Evolutionary conservation across 2,329 filamentous ascomycete genomes (phyloP).

Genomic region (Xylariomycetidae sp.): DNA sequence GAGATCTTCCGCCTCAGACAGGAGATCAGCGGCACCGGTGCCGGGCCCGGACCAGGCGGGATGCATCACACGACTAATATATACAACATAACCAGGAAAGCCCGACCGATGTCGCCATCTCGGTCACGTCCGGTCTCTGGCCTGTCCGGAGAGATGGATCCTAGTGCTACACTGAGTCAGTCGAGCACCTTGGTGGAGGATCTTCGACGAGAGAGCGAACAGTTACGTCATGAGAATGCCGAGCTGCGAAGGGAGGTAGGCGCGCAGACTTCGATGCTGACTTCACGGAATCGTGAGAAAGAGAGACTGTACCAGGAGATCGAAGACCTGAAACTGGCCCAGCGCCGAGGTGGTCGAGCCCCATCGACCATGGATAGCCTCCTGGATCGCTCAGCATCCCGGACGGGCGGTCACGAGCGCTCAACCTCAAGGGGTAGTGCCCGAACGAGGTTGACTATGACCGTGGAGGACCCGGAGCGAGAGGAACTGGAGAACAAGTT

Average conservation of each 20-base stretch:
- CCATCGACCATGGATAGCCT: slow-evolving; percentile 79
- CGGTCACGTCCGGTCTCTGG: slow-evolving; percentile 47
- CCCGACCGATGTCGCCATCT: slow-evolving; percentile 38
- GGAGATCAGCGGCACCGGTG: slow-evolving; percentile 38
- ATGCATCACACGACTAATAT: slow-evolving; percentile 61
- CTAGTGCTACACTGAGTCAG: slow-evolving; percentile 49
- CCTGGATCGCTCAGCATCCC: slow-evolving; percentile 88
- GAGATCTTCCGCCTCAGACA: slow-evolving; percentile 73
- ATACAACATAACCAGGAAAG: slow-evolving; percentile 59
- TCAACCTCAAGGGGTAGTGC: slow-evolving; percentile 72
- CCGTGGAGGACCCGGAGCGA: slow-evolving; percentile 68
- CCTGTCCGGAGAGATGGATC: slow-evolving; percentile 46
- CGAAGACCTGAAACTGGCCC: slow-evolving; percentile 87
- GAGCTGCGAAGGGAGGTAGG: slow-evolving; percentile 88
- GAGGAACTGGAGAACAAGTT: slow-evolving; percentile 84
- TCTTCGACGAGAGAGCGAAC: slow-evolving; percentile 61
- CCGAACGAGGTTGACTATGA: slow-evolving; percentile 57
- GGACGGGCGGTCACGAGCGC: slow-evolving; percentile 64
- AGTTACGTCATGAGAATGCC: slow-evolving; percentile 86
- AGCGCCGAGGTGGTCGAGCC: slow-evolving; percentile 63
- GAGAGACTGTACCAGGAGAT: slow-evolving; percentile 95
- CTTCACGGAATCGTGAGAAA: slow-evolving; percentile 90
- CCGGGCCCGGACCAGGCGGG: slow-evolving; percentile 14
- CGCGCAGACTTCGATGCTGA: slow-evolving; percentile 95
- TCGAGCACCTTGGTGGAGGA: slow-evolving; percentile 73